phyloP scores from a whole-genome alignment of 2,329 filamentous ascomycete species.

The Drechslera avenae region DNA sequence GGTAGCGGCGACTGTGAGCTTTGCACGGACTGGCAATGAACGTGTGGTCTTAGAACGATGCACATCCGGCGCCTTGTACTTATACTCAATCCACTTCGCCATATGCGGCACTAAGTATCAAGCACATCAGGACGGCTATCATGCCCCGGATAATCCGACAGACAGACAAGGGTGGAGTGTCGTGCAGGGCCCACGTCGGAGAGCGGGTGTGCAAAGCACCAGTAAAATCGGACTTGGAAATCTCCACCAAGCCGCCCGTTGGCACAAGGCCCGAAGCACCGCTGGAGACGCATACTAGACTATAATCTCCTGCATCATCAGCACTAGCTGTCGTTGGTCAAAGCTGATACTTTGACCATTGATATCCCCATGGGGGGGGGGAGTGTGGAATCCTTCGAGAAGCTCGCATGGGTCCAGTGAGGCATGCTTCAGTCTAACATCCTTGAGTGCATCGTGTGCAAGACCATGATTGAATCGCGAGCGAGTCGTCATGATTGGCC shows the following conservation, averaged over 20 bases:
- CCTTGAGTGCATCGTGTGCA: too few relatives aligned
- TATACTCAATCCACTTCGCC: slow-evolving; percentile 18
- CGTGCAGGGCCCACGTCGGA: slow-evolving; percentile 20
- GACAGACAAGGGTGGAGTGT: slow-evolving; percentile 24
- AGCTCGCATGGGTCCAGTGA: neutral
- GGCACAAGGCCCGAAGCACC: slow-evolving; percentile 31
- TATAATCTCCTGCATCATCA: slow-evolving; percentile 12
- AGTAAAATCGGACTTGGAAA: slow-evolving; percentile 21
- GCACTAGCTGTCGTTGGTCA: slow-evolving; percentile 9
- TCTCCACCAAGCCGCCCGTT: slow-evolving; percentile 24
- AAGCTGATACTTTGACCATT: slow-evolving; percentile 4
- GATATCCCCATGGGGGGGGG: slow-evolving; percentile 14
- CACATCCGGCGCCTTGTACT: slow-evolving; percentile 23
- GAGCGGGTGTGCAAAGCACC: slow-evolving; percentile 16
- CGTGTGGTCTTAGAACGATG: slow-evolving; percentile 18
- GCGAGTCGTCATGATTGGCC: too few relatives aligned
- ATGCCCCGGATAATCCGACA: slow-evolving; percentile 17
- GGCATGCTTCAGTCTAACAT: too few relatives aligned
- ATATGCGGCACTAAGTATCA: slow-evolving; percentile 5
- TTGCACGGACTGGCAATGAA: slow-evolving; percentile 14
- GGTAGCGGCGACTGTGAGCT: slow-evolving; percentile 5
- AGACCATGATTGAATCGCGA: too few relatives aligned
- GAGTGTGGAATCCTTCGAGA: slow-evolving; percentile 17
- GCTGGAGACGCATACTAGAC: slow-evolving; percentile 20
- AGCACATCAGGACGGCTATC: slow-evolving; percentile 4